Evolutionary conservation across 2,329 filamentous ascomycete genomes (phyloP), one percentile per base, ranked within the genome.

Genomic region (Penicillium occitanis): DNA sequence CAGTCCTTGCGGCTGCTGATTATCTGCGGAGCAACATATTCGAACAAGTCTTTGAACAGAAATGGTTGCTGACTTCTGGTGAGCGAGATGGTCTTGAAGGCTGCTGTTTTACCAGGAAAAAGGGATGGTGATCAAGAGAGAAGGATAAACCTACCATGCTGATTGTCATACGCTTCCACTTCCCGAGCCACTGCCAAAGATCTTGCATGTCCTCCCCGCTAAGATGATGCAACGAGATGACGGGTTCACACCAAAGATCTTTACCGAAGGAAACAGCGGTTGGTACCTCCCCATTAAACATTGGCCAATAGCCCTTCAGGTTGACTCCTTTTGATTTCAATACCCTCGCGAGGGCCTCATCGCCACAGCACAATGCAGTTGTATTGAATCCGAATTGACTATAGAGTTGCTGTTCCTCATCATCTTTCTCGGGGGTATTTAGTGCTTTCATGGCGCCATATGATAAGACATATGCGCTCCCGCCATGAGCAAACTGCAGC

Each of bases 181-280:
- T n/a, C 19, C 50, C 59, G 19, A 50, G 14, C 59, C 59, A 61
- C 30, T 61, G 40, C 59, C 59, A 61, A 25, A 61, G 42, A 35
- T 50, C 44, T 37, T 50, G 42, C 59, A 61, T 61, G 19, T 14
- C 59, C 28, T 61, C 59, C 42, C 59, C 59, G 59, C 25, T 44
- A 48, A 61, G 42, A n/a, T 61, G 59, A 35, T 61, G 59, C 19
- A 61, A 61, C n/a, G 59, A 61, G 30, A 61, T 61, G 28, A 61
- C 42, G 14, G 59, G 59, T 22, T 61, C 59, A 37, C 59, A 61
- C 59, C 59, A 61, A 61, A 61, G 59, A 48, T 61, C 59, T 3
- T 10, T 7, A 2, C 59, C 59, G 25, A 61, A 61, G 44, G 59
- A 48, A 5, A 61, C 1, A 33, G 44, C 13, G 5, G 42, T 22